These are phyloP conservation scores for Colletotrichum eleusines DNA, from an alignment of 2,329 filamentous ascomycete genomes.

Conservation along the genomic window DNA sequence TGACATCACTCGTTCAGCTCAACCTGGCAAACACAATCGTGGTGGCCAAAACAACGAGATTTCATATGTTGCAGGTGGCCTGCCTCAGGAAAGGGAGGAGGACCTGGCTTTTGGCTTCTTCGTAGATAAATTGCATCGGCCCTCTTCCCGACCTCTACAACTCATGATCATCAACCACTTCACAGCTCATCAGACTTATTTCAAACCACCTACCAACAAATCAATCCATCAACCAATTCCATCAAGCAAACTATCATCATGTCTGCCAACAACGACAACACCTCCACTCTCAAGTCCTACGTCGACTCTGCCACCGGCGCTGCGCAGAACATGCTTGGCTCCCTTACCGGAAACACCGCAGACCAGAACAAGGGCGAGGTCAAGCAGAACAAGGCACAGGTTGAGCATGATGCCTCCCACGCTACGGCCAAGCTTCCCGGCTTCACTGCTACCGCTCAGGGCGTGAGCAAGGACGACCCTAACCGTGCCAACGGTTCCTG, in stretches of 20 bases:
- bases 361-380: slow-evolving; percentile 75
- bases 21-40: slow-evolving; percentile 21
- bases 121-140: slow-evolving; percentile 33
- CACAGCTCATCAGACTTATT: slow-evolving; percentile 1
- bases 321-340: slow-evolving; percentile 78
- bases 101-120: background rate
- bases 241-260: slow-evolving; percentile 27
- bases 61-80: slow-evolving; percentile 31
- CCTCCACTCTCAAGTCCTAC: slow-evolving; percentile 85
- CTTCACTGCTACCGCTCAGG: slow-evolving; percentile 75
- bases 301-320: slow-evolving; percentile 79
- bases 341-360: slow-evolving; percentile 76
- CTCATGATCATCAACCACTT: background rate
- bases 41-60: slow-evolving; percentile 31
- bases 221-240: background rate
- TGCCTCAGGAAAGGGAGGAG: slow-evolving; percentile 9
- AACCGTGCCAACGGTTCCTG: slow-evolving; percentile 79
- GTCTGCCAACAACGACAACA: slow-evolving; percentile 47
- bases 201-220: slow-evolving; percentile 8
- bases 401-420: slow-evolving; percentile 81
- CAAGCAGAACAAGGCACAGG: slow-evolving; percentile 73
- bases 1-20: slow-evolving; percentile 38
- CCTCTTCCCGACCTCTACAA: background rate
- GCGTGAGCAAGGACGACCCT: slow-evolving; percentile 77
- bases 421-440: slow-evolving; percentile 80